phyloP scores from a whole-genome alignment of 768 basidiomycete genomes.

The Kwoniella sp. region DNA sequence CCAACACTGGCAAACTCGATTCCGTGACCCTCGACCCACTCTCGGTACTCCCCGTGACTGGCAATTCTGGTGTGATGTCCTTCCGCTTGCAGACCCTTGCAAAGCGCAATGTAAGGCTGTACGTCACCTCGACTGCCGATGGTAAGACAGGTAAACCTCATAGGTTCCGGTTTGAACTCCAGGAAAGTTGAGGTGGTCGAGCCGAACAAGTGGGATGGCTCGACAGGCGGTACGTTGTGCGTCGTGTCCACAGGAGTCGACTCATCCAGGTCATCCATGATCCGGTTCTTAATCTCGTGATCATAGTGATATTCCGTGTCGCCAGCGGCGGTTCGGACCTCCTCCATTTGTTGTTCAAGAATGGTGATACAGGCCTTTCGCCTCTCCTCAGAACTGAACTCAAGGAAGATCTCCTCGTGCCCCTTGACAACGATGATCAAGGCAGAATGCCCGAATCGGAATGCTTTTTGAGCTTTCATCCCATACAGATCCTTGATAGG shows the following conservation, averaged over 20 bases:
- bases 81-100: slow-evolving; percentile 61
- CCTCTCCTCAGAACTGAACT: slow-evolving; percentile 76
- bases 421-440: slow-evolving; percentile 86
- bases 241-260: slow-evolving; percentile 44
- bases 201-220: slow-evolving; percentile 74
- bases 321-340: slow-evolving; percentile 54
- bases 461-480: slow-evolving; percentile 76
- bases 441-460: slow-evolving; percentile 83
- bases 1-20: slow-evolving; percentile 93
- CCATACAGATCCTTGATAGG: slow-evolving; percentile 84
- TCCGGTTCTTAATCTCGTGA: slow-evolving; percentile 60
- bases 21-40: slow-evolving; percentile 93
- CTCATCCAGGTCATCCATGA: slow-evolving; percentile 76
- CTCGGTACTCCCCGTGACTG: slow-evolving; percentile 88
- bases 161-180: slow-evolving; percentile 84
- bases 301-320: slow-evolving; percentile 41
- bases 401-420: slow-evolving; percentile 96
- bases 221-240: slow-evolving; percentile 20
- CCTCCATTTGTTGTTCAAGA: slow-evolving; percentile 76
- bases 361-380: slow-evolving; percentile 71
- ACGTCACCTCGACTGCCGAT: slow-evolving; percentile 97
- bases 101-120: slow-evolving; percentile 93
- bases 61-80: slow-evolving; percentile 88
- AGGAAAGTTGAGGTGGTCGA: slow-evolving; percentile 93
- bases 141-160: slow-evolving; percentile 90